Base-by-base conservation (phyloP, 345 rosid genomes). In the Salix exigua region DNA sequence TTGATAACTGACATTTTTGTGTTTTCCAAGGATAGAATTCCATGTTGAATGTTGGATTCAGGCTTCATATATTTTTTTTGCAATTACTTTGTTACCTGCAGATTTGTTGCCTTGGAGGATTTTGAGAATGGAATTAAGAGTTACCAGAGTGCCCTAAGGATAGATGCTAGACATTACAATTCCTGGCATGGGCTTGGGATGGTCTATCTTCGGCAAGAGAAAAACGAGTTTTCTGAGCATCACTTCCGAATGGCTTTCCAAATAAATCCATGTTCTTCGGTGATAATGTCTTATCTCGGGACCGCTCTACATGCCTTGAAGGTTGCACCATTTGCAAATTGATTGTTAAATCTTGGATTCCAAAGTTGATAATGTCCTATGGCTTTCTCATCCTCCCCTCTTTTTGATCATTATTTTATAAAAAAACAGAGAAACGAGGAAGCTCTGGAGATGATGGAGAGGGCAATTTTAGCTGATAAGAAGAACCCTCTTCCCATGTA, bases 401-500 rank as follows among this genome's bases (percentile, higher is more conserved):
- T 70, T n/a, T 33, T 35, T 37, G 25, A 7, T 66, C 79, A 50
- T 75, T 51, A 17, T 16, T 16, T 66, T 81, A 31, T 73, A 17
- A 4, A 50, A 51, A 51, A 72, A 71, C 88, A 96, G 99, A 96
- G 92, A 85, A 92, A 90, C 77, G 90, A 85, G 73, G 97, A 93
- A 86, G 98, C 97, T 81, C 61, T 96, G 77, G 92, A 84, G 83
- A 87, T 93, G 87, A 92, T 96, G 98, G 97, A 96, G 84, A 84
- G 83, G 76, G 98, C 99, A 35, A 90, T 96, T 77, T 73, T 87
- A 81, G 97, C 99, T 9, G 99, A 96, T 75, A 87, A 86, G 79
- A 96, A 93, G 78, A 96, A 93, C 73, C 98, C 99, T 76, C 97
- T 93, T 83, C 98, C 99, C 38, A 92, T 92, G 97, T 96, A 96